Evolutionary conservation across 768 basidiomycete species (phyloP).

Genomic region (Xanthoconium purpureum): DNA sequence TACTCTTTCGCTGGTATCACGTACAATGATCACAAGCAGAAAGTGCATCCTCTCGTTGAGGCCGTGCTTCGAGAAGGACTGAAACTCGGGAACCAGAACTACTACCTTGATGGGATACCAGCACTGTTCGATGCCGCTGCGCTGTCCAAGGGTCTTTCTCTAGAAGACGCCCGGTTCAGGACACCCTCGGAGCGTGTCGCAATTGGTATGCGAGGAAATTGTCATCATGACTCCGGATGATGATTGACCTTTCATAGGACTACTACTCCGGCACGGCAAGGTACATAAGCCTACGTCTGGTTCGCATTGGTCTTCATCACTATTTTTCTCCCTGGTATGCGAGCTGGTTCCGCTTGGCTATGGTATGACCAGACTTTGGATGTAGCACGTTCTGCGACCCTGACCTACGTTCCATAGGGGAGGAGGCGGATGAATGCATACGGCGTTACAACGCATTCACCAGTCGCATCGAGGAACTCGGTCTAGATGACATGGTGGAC

Average conservation of each 20-base stretch:
- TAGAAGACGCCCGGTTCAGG: constrained; percentile 35
- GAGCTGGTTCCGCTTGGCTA: constrained; percentile 62
- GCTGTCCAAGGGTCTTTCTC: constrained; percentile 35
- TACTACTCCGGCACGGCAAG: constrained; percentile 61
- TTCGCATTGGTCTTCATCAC: constrained; percentile 65
- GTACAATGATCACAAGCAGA: constrained; percentile 65
- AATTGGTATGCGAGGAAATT: constrained; percentile 45
- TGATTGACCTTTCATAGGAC: constrained; percentile 39
- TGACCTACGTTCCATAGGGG: constrained; percentile 33
- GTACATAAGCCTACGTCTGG: constrained; percentile 65
- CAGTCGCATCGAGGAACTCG: constrained; percentile 56
- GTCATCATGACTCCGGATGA: not conserved
- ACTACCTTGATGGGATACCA: constrained; percentile 75
- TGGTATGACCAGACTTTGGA: constrained; percentile 19
- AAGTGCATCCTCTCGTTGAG: constrained; percentile 54
- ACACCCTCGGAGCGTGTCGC: constrained; percentile 49
- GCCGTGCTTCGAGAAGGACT: constrained; percentile 78
- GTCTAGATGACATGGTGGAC: constrained; percentile 58
- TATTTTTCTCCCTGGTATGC: constrained; percentile 72
- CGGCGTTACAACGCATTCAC: constrained; percentile 65
- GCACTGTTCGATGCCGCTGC: constrained; percentile 54
- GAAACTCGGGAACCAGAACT: constrained; percentile 76
- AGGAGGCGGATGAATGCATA: constrained; percentile 47
- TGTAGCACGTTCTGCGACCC: not conserved
- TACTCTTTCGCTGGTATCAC: constrained; percentile 63